Percentiles rank a stretch among this genome's conserved stretches.
phyloP scores from a whole-genome alignment of 768 basidiomycete genomes.

The Coprinopsis sp. region DNA sequence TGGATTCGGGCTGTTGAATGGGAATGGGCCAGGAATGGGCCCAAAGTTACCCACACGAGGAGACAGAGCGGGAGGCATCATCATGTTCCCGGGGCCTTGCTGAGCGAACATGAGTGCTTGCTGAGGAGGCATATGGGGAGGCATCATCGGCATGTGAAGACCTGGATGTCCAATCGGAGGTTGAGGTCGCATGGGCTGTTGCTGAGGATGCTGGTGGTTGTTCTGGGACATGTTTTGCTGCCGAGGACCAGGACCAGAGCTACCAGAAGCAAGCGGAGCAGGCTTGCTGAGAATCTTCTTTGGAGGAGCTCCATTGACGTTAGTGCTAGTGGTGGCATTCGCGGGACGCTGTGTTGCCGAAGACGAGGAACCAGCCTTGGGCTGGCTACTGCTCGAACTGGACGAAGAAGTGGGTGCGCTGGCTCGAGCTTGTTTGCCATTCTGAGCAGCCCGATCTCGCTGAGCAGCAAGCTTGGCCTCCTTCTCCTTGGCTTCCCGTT shows the following conservation, averaged over 20 bases:
- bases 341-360: slow-evolving; percentile 38
- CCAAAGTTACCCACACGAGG: slow-evolving; percentile 48
- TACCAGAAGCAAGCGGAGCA: slow-evolving; percentile 18
- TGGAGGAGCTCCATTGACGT: slow-evolving; percentile 37
- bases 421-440: slow-evolving; percentile 39
- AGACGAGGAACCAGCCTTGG: slow-evolving; percentile 33
- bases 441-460: slow-evolving; percentile 17
- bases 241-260: slow-evolving; percentile 9
- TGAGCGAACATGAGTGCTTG: slow-evolving; percentile 46
- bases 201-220: slow-evolving; percentile 23
- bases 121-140: slow-evolving; percentile 42
- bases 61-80: slow-evolving; percentile 45
- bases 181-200: slow-evolving; percentile 31
- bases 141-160: slow-evolving; percentile 34
- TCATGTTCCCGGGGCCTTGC: slow-evolving; percentile 25
- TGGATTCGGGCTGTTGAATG: slow-evolving; percentile 44
- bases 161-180: slow-evolving; percentile 17
- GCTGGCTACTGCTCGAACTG: slow-evolving; percentile 13
- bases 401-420: slow-evolving; percentile 41
- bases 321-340: slow-evolving; percentile 21
- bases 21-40: slow-evolving; percentile 44
- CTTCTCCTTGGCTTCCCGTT: slow-evolving; percentile 39
- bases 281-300: slow-evolving; percentile 62
- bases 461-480: slow-evolving; percentile 33
- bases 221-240: slow-evolving; percentile 13